Evolutionary conservation across 495 filamentous ascomycete species (phyloP).

Genomic region (Penicillium tannophilum): DNA sequence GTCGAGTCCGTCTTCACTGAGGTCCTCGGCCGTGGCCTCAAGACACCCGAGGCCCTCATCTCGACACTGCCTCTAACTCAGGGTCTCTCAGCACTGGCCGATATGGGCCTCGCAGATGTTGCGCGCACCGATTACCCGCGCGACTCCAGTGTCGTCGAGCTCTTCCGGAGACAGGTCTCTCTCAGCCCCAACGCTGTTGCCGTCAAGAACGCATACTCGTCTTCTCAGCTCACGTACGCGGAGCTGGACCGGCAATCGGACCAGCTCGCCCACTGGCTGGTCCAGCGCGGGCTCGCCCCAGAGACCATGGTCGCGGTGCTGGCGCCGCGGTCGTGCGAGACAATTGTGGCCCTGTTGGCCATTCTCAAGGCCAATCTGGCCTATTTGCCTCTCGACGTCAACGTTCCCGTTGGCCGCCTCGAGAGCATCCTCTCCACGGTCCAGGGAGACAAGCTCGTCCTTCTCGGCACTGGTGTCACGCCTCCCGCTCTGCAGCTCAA

Average conservation of each 20-base stretch:
- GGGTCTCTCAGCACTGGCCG: too few relatives aligned
- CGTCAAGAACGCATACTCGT: too few relatives aligned
- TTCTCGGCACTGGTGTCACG: neutral
- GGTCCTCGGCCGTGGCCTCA: neutral
- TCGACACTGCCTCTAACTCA: too few relatives aligned
- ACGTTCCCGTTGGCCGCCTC: neutral
- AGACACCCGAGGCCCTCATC: neutral
- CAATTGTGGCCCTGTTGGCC: neutral
- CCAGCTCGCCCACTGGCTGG: neutral
- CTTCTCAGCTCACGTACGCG: neutral
- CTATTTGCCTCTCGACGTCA: neutral
- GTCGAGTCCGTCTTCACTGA: too few relatives aligned
- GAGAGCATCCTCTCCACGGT: neutral
- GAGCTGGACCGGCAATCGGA: neutral
- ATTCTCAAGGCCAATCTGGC: neutral
- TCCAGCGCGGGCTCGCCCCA: neutral
- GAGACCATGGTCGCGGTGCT: neutral
- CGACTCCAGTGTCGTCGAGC: too few relatives aligned
- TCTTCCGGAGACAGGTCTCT: too few relatives aligned
- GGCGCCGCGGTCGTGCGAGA: neutral
- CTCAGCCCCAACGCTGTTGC: too few relatives aligned
- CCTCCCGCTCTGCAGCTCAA: neutral
- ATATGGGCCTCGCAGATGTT: too few relatives aligned
- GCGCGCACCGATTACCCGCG: too few relatives aligned
- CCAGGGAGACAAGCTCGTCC: neutral